These are phyloP conservation scores for Glaciozyma antarctica DNA, from an alignment of 768 basidiomycete genomes.

Conservation along the genomic window DNA sequence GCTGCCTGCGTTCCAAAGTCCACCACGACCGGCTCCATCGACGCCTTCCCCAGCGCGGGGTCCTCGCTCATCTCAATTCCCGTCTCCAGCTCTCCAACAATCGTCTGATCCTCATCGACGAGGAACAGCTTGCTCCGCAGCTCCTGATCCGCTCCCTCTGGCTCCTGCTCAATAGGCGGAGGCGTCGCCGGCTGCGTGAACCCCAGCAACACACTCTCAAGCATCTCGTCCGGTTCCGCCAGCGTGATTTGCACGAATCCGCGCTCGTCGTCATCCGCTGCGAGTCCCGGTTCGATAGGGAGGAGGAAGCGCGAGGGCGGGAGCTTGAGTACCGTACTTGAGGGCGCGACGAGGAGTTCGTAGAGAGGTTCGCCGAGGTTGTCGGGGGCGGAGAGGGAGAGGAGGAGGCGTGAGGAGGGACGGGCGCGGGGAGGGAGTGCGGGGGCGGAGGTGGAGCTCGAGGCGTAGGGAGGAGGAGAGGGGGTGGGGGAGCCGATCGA, in stretches of 20 bases:
- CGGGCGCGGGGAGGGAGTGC: too few species aligned
- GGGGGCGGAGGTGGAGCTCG: not conserved
- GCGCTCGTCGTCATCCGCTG: not conserved
- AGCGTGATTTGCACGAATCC: slow-evolving; percentile 14
- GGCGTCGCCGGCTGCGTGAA: not conserved
- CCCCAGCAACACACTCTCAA: slow-evolving; percentile 12
- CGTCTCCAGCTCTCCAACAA: slow-evolving; percentile 15
- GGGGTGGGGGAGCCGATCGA: not conserved
- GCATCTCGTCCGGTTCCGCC: slow-evolving; percentile 5
- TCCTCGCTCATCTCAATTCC: slow-evolving; percentile 7
- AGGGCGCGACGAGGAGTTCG: not conserved
- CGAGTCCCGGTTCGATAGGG: not conserved
- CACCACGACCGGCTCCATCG: slow-evolving; percentile 26
- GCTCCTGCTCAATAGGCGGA: not conserved
- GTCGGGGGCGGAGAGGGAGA: not conserved
- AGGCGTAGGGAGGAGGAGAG: not conserved
- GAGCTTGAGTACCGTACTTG: not conserved
- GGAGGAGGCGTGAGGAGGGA: not conserved
- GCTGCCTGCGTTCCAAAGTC: too few species aligned
- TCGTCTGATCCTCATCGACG: slow-evolving; percentile 16
- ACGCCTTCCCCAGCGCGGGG: not conserved
- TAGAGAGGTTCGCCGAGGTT: not conserved
- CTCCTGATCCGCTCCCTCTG: not conserved
- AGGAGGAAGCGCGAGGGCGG: not conserved
- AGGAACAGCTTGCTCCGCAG: slow-evolving; percentile 17